A percentile compares a stretch with the other conserved stretches of the same genome.
phyloP scores from a whole-genome alignment of 1,284 basidiomycete genomes.

The Ustilago hordei region DNA sequence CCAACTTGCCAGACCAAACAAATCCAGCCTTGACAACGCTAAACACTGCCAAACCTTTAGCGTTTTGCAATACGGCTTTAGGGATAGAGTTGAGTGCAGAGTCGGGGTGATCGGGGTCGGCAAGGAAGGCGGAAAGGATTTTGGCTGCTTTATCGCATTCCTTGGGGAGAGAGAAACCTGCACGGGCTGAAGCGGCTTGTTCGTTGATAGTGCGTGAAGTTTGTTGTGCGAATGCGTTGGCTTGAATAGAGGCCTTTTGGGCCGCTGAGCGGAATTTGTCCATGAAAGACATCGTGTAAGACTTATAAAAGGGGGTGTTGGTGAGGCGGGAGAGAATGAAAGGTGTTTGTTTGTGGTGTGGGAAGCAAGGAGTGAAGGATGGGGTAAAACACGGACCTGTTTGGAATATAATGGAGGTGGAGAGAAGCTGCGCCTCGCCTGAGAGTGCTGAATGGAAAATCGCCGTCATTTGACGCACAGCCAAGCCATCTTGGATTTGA shows the following conservation, averaged over 20 bases:
- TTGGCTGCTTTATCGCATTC: constrained; percentile 82
- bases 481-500: background rate
- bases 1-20: constrained; percentile 94
- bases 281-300: constrained; percentile 74
- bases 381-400: background rate
- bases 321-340: background rate
- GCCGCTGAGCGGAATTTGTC: constrained; percentile 84
- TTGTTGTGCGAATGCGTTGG: constrained; percentile 64
- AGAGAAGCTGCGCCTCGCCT: background rate
- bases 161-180: constrained; percentile 66
- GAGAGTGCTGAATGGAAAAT: background rate
- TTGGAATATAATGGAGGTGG: background rate
- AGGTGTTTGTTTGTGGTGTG: background rate
- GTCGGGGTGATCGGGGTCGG: constrained; percentile 86
- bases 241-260: constrained; percentile 76
- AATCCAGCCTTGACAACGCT: constrained; percentile 87
- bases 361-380: background rate
- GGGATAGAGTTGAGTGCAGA: constrained; percentile 95
- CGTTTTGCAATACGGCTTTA: constrained; percentile 88
- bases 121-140: constrained; percentile 89
- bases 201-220: constrained; percentile 55
- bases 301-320: background rate
- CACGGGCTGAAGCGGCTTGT: constrained; percentile 59
- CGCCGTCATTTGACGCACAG: background rate
- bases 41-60: constrained; percentile 88